These are phyloP conservation scores for Uncinocarpus reesii DNA, from an alignment of 2,329 filamentous ascomycete genomes.

Conservation along the genomic window DNA sequence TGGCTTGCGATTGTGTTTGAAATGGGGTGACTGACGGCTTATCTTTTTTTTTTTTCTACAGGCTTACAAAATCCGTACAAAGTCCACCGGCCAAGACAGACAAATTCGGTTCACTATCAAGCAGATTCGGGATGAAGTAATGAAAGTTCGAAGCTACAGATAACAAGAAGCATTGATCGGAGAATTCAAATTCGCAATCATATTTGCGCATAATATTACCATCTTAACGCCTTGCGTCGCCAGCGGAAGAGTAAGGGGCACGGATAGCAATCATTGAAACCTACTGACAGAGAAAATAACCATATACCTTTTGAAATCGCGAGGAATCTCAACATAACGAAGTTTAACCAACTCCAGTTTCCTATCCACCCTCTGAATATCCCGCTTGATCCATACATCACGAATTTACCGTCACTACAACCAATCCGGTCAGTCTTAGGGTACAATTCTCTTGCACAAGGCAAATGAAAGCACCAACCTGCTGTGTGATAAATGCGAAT, in stretches of 20 bases:
- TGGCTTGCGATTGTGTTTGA: too few species aligned
- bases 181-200: background rate
- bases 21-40: background rate
- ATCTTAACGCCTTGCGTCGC: background rate
- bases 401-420: conserved; percentile 2
- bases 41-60: conserved; percentile 25
- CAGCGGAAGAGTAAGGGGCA: background rate
- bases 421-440: background rate
- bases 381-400: background rate
- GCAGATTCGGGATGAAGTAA: conserved; percentile 57
- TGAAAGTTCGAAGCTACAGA: conserved; percentile 10
- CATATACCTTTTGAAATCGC: conserved; percentile 1
- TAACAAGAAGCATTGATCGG: background rate
- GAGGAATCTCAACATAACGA: background rate
- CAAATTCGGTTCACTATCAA: conserved; percentile 62
- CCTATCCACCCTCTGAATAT: background rate
- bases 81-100: conserved; percentile 45
- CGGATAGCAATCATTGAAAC: background rate
- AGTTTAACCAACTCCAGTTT: conserved; percentile 5
- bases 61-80: conserved; percentile 55
- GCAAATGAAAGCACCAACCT: conserved; percentile 46
- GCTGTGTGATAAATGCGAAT: conserved; percentile 69
- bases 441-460: background rate
- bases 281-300: background rate
- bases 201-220: background rate